Base-by-base conservation (phyloP, 2,329 filamentous ascomycete genomes). In the Hypocrella siamensis region DNA sequence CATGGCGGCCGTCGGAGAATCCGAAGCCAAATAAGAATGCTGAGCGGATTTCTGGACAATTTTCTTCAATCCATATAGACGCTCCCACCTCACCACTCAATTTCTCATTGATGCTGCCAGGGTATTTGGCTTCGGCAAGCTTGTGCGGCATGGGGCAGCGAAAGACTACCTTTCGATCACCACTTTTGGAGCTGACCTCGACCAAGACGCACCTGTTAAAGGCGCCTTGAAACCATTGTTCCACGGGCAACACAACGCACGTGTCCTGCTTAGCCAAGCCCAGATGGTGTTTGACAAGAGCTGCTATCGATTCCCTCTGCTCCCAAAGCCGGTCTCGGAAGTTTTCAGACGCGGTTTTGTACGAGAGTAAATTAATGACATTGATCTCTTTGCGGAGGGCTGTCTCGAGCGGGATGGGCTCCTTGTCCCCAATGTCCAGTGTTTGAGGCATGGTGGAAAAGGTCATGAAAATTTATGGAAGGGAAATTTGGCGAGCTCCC, bases 81-180 rank as follows among this genome's bases (percentile, higher is more conserved):
- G 54, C 54, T 3, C 47, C 56, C 10, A 48, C 54, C 42, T 61
- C 56, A 35, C 43, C 43, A 14, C 46, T 38, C 3, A 61, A 17
- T 45, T 61, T 61, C 40, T 61, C 57, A 26, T 62, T 53, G 10
- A 47, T 46, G 30, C 52, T 59, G 4, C 54, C 57, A 8, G 39
- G 38, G 15, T 51, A 31, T 18, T n/a, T 12, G 3, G 32, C 30
- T 31, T 61, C 57, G 11, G 53, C 57, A 5, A 57, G 38, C 31
- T 51, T 49, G 33, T 49, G 45, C 17, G 48, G 46, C 38, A 53
- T 36, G 30, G 52, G 42, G 26, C 44, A 42, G n/a, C 45, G 38
- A 14, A 46, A 32, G 14, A 44, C 17, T 31, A 35, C 7, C 17
- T 5, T 25, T 6, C 26, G 19, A 4, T 19, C 22, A 5, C n/a